These are phyloP conservation scores for Gymnopilus dilepis DNA, from an alignment of 768 basidiomycete species.

Conservation along the genomic window DNA sequence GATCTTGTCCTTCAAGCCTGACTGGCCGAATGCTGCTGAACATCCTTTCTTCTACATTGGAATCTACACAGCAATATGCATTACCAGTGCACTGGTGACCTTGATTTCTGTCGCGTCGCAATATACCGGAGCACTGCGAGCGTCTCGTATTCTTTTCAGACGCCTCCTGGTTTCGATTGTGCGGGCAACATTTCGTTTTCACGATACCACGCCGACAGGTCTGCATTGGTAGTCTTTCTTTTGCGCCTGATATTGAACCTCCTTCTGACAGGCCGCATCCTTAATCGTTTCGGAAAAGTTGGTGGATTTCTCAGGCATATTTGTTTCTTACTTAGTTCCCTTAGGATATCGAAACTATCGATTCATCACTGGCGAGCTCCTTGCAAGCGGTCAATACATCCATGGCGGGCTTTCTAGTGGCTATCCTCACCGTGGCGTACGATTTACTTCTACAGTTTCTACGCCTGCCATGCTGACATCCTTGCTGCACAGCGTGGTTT, in stretches of 20 bases:
- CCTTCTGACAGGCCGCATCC: constrained; percentile 73
- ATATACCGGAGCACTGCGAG: constrained; percentile 55
- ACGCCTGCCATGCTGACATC: too few species aligned
- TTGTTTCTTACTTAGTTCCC: not conserved
- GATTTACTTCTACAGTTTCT: too few species aligned
- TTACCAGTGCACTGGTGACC: constrained; percentile 49
- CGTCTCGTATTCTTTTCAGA: constrained; percentile 45
- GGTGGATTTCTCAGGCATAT: constrained; percentile 68
- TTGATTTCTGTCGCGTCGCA: constrained; percentile 53
- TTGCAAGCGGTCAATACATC: constrained; percentile 80
- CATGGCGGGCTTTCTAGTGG: constrained; percentile 76
- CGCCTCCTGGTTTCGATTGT: constrained; percentile 71
- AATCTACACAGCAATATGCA: constrained; percentile 61
- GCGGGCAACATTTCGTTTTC: constrained; percentile 83
- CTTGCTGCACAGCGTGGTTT: constrained; percentile 71
- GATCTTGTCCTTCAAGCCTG: constrained; percentile 38
- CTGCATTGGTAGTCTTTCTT: constrained; percentile 34
- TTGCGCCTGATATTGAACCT: constrained; percentile 43
- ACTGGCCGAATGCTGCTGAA: constrained; percentile 54
- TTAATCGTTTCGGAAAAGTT: constrained; percentile 85
- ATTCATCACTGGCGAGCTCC: constrained; percentile 68
- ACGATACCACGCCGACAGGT: constrained; percentile 85
- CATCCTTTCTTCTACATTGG: constrained; percentile 70
- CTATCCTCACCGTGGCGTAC: constrained; percentile 73
- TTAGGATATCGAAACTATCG: constrained; percentile 83